Evolutionary conservation across 1,139 yeast genomes (phyloP).

Genomic region (Hemisphaericaspora xylofermentans): DNA sequence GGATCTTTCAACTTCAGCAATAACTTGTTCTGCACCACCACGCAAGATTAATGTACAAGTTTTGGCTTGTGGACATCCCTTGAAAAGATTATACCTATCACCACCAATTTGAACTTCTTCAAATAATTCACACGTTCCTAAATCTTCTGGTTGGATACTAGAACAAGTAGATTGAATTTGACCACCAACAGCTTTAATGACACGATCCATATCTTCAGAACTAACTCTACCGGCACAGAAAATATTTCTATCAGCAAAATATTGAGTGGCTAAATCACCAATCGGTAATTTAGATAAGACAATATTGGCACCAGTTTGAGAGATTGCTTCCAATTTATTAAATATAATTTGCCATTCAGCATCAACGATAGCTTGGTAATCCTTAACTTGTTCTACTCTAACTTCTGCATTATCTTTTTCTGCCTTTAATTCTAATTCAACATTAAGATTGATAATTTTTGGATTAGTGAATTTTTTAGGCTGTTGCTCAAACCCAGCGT

Average conservation of each 20-base stretch:
- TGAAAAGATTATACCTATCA: slow-evolving; percentile 88
- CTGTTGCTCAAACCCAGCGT: slow-evolving; percentile 98
- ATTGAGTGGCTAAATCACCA: slow-evolving; percentile 98
- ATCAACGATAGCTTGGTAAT: slow-evolving; percentile 94
- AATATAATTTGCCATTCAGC: slow-evolving; percentile 97
- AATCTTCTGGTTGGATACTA: slow-evolving; percentile 62
- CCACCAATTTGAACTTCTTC: slow-evolving; percentile 96
- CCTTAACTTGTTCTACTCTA: slow-evolving; percentile 88
- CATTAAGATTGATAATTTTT: slow-evolving; percentile 79
- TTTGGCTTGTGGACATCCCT: slow-evolving; percentile 89
- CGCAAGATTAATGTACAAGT: slow-evolving; percentile 91
- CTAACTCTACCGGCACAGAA: slow-evolving; percentile 98
- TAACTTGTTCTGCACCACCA: slow-evolving; percentile 98
- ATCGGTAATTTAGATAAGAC: slow-evolving; percentile 93
- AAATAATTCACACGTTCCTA: slow-evolving; percentile 83
- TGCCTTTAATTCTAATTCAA: slow-evolving; percentile 94
- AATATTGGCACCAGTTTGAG: slow-evolving; percentile 84
- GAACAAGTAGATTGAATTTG: slow-evolving; percentile 84
- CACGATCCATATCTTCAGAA: slow-evolving; percentile 87
- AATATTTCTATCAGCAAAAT: slow-evolving; percentile 91
- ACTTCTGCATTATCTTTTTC: slow-evolving; percentile 99
- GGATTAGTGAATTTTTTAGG: slow-evolving; percentile 84
- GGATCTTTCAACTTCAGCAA: slow-evolving; percentile 97
- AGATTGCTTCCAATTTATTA: slow-evolving; percentile 80
- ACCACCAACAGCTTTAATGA: slow-evolving; percentile 93